These are phyloP conservation scores for Diospyros lotus DNA, from an alignment of 148 eudicot genomes.

Conservation along the genomic window DNA sequence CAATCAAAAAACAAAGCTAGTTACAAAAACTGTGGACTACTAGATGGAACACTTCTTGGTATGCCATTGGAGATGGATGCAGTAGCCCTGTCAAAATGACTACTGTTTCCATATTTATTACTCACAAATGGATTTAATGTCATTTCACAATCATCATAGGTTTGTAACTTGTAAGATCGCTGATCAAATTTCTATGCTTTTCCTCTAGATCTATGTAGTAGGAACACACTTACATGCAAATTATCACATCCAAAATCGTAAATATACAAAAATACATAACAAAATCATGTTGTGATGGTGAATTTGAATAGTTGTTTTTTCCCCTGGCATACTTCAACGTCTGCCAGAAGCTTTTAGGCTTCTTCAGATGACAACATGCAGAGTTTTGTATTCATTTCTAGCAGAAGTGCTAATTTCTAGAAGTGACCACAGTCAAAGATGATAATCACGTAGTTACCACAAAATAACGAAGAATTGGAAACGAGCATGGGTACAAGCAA, in stretches of 20 bases:
- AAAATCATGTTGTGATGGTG: neutral
- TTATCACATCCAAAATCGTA: neutral
- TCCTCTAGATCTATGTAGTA: neutral
- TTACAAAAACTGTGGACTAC: neutral
- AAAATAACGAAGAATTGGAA: neutral
- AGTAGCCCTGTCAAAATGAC: neutral
- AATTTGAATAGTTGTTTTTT: neutral
- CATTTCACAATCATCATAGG: neutral
- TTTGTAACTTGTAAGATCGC: neutral
- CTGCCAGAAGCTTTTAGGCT: neutral
- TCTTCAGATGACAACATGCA: neutral
- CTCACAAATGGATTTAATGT: neutral
- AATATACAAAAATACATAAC: neutral
- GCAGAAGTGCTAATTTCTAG: neutral
- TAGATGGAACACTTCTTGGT: neutral
- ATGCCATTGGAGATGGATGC: neutral
- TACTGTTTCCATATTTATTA: neutral
- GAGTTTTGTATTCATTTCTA: neutral
- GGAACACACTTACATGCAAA: neutral
- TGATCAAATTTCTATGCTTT: neutral
- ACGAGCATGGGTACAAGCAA: neutral
- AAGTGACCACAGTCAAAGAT: neutral
- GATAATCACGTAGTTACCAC: too few relatives aligned
- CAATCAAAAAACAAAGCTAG: neutral
- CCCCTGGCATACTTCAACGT: neutral